Evolutionary conservation across 108 stramenopile species (phyloP), one percentile per base, ranked within the genome.

Genomic region (Nannochloropsis gaditana): DNA sequence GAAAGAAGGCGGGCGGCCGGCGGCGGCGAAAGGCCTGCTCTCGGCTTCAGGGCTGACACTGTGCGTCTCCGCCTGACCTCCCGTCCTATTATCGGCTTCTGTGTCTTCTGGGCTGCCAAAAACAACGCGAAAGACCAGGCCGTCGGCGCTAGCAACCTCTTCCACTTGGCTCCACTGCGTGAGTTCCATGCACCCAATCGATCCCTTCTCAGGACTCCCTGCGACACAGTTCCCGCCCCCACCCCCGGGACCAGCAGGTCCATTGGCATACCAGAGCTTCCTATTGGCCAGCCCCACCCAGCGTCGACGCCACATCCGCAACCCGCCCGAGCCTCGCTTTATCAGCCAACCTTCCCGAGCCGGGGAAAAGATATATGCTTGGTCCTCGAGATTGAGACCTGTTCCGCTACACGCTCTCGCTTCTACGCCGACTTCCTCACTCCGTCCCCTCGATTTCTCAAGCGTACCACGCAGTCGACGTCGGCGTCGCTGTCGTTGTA

Each of bases 151-250:
- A n/a, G 2, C 6, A 15, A n/a, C 59, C 59, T 73, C 59, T n/a
- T n/a, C 59, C 59, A 73, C 59, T n/a, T n/a, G 59, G 6, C 59
- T 73, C 59, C 59, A 73, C 59, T 73, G 59, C 59, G 59, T 73
- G 19, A 73, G 8, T 6, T 73, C 59, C 59, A 73, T 73, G 59
- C 59, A 73, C 8, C 59, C 59, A 73, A 73, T 73, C 59, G 59
- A 73, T n/a, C 59, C 59, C 6, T 73, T 73, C 59, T 73, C 59
- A 15, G 59, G 59, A 73, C 6, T 4, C 19, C n/a, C 59, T 31
- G 31, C 31, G 1, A 31, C 31, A 31, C 31, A 31, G 59, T n/a
- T n/a, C n/a, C 59, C 59, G 59, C 59, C 59, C 15, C 59, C n/a
- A n/a, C 59, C 59, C 59, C 59, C 59, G 5, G 59, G 59, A 15